Evolutionary conservation across 352 stramenopile genomes (phyloP).

Genomic region (Globisporangium yorkense): DNA sequence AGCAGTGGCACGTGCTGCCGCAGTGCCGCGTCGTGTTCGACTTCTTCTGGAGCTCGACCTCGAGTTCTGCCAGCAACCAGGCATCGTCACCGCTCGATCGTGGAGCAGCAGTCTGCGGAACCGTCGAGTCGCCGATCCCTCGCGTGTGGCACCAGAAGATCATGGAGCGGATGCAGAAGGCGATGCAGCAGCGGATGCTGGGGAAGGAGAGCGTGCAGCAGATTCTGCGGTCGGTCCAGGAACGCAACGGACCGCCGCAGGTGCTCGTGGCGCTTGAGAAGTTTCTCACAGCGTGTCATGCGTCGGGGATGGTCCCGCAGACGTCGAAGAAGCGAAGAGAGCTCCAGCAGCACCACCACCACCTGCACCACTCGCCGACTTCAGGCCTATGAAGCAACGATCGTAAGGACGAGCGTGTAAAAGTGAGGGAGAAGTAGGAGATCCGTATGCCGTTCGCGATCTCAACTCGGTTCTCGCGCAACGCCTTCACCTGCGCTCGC

Average conservation of each 20-base stretch:
- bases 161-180: slow-evolving; percentile 31
- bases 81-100: not conserved
- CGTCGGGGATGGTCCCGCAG: not conserved
- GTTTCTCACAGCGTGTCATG: slow-evolving; percentile 25
- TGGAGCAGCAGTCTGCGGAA: not conserved
- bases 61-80: not conserved
- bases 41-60: slow-evolving; percentile 26
- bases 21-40: slow-evolving; percentile 29
- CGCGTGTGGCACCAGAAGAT: slow-evolving; percentile 47
- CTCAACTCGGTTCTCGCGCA: no score
- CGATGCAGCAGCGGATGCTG: slow-evolving; percentile 44
- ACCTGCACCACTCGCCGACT: not conserved
- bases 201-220: slow-evolving; percentile 53
- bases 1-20: slow-evolving; percentile 38
- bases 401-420: no score
- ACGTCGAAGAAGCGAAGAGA: slow-evolving; percentile 7
- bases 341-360: not conserved
- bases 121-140: not conserved
- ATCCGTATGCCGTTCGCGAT: no score
- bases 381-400: no score
- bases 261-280: slow-evolving; percentile 37
- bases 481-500: no score
- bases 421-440: no score
- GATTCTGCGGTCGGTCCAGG: slow-evolving; percentile 30
- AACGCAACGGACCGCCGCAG: slow-evolving; percentile 26